Evolutionary conservation across 805 yeast species (phyloP).

Genomic region (Candida nitratophila): DNA sequence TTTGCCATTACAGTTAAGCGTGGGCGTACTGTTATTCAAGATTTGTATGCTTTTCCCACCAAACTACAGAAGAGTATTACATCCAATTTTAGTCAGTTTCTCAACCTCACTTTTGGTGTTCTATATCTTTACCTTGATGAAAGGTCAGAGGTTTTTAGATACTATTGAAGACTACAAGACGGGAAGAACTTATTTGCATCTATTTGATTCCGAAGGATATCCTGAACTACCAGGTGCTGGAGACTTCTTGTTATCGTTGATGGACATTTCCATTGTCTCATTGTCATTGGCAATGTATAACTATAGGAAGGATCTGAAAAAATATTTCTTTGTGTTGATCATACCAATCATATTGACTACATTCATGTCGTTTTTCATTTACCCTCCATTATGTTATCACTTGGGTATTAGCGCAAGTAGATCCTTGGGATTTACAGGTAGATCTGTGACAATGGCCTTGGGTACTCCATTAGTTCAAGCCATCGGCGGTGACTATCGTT

Average conservation of each 20-base stretch:
- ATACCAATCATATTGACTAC: slow-evolving; percentile 54
- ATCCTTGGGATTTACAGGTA: slow-evolving; percentile 69
- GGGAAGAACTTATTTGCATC: slow-evolving; percentile 54
- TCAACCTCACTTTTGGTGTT: slow-evolving; percentile 56
- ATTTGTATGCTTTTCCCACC: slow-evolving; percentile 39
- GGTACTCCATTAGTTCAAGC: slow-evolving; percentile 71
- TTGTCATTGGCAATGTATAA: slow-evolving; percentile 73
- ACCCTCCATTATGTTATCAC: slow-evolving; percentile 62
- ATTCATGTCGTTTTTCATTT: slow-evolving; percentile 53
- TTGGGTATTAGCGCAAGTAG: slow-evolving; percentile 55
- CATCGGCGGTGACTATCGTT: slow-evolving; percentile 58
- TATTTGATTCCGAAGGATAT: slow-evolving; percentile 38
- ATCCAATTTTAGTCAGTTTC: slow-evolving; percentile 67
- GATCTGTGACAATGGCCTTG: slow-evolving; percentile 72
- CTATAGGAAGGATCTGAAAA: slow-evolving; percentile 54
- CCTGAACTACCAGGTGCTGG: slow-evolving; percentile 72
- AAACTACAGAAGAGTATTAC: slow-evolving; percentile 44
- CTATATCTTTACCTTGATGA: slow-evolving; percentile 52
- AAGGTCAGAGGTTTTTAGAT: slow-evolving; percentile 40
- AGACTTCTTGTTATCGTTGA: slow-evolving; percentile 58
- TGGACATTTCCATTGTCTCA: slow-evolving; percentile 75
- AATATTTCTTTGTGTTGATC: slow-evolving; percentile 50
- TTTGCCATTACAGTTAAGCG: slow-evolving; percentile 54
- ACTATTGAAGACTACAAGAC: slow-evolving; percentile 55
- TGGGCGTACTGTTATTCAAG: slow-evolving; percentile 52